A percentile compares a stretch with the other conserved stretches of the same genome.
Evolutionary conservation across 2,329 filamentous ascomycete species (phyloP).

Genomic region (Aspergillus uvarum): DNA sequence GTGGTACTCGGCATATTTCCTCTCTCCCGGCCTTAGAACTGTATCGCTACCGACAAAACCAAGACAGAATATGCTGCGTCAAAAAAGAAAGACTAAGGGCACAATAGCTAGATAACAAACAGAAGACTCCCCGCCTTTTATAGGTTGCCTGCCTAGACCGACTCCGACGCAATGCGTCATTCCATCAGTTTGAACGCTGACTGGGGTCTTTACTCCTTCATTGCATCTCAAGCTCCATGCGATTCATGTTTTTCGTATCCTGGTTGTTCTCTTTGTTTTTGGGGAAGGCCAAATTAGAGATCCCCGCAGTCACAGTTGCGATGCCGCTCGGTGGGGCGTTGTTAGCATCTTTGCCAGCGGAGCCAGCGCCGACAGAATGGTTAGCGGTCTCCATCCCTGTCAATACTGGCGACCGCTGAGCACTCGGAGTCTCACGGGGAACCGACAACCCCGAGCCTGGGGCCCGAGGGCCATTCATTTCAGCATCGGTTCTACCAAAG

Average conservation of each 20-base stretch:
- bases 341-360: slow-evolving; percentile 28
- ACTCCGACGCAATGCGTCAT: neutral
- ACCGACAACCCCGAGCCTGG: slow-evolving; percentile 49
- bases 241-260: slow-evolving; percentile 26
- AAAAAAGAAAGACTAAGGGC: neutral
- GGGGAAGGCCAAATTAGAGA: slow-evolving; percentile 47
- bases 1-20: neutral
- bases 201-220: slow-evolving; percentile 20
- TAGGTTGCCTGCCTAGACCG: neutral
- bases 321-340: slow-evolving; percentile 37
- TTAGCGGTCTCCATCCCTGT: slow-evolving; percentile 61
- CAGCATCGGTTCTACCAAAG: slow-evolving; percentile 81
- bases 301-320: slow-evolving; percentile 46
- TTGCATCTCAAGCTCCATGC: slow-evolving; percentile 54
- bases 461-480: slow-evolving; percentile 78
- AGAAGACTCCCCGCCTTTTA: neutral
- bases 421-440: slow-evolving; percentile 25
- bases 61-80: slow-evolving; percentile 2
- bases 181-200: slow-evolving; percentile 5
- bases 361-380: slow-evolving; percentile 50
- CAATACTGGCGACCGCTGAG: slow-evolving; percentile 54
- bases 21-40: neutral
- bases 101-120: neutral
- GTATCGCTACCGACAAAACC: neutral
- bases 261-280: slow-evolving; percentile 31